Base-by-base conservation (phyloP, 129 eudicot species). In the Ambrosia trifida region DNA sequence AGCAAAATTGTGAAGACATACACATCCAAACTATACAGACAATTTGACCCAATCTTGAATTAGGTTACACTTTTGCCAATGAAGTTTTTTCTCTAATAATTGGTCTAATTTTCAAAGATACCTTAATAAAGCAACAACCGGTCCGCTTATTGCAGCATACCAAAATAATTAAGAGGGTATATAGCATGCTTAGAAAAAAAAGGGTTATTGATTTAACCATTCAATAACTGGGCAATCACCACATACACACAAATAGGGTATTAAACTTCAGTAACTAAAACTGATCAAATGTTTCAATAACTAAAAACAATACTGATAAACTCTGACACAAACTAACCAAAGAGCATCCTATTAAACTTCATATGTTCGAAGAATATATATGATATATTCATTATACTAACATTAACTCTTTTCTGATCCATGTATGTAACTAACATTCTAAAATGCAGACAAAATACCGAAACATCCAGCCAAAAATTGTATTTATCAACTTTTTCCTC, bases 1-100 rank as follows among this genome's bases (percentile, higher is more conserved):
- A 69, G 70, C 45, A 60, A 69, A 47, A 68, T 24, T 35, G 14
- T 11, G 13, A 40, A 11, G 14, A 44, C 16, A 28, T 51, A 66
- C n/a, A 14, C 41, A 18, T 4, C n/a, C 3, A 31, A 11, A 58
- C 28, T 13, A 57, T 4, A 24, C 53, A 40, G 43, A 24, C 28
- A 57, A 58, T 0, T 53, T 35, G 7, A 52, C 19, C 43, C 19
- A 2, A 41, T 43, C 40, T 24, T n/a, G 7, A 4, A 66, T 53
- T 18, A 53, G 60, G 3, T 18, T 53, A 12, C 19, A 52, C 31
- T 7, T 53, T 18, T n/a, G 60, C 32, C 11, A 0, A 19, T 19
- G n/a, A 53, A 19, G 19, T 31, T 53, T 16, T 51, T 2, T 17
- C n/a, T n/a, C n/a, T n/a, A n/a, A 19, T 18, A 53, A 16, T 18